Evolutionary conservation across 2,329 filamentous ascomycete genomes (phyloP).

Genomic region (Aspergillus tamarii): DNA sequence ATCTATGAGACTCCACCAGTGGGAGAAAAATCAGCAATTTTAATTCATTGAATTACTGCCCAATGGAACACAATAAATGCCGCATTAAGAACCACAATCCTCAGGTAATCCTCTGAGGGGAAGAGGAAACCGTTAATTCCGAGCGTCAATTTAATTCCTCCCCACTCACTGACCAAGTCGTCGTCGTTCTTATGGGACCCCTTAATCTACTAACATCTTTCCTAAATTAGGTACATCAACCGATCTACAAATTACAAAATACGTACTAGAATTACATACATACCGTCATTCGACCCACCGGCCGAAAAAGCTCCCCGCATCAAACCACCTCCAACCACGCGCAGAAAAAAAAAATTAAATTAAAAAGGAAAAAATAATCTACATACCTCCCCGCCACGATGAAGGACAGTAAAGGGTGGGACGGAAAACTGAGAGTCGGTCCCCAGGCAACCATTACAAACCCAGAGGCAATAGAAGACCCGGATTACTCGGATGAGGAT

Average conservation of each 20-base stretch:
- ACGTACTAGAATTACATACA: conserved; percentile 1
- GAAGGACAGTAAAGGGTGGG: conserved; percentile 51
- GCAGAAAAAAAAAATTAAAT: not conserved
- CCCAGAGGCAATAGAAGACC: conserved; percentile 79
- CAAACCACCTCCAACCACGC: conserved; percentile 12
- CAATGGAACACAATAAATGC: not conserved
- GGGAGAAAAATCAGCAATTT: not conserved
- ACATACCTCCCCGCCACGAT: conserved; percentile 23
- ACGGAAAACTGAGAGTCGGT: conserved; percentile 60
- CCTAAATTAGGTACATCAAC: not conserved
- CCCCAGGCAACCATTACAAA: conserved; percentile 71
- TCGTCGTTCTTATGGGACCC: not conserved
- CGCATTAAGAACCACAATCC: not conserved
- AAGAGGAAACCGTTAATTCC: not conserved
- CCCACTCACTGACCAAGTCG: not conserved
- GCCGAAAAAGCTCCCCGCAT: conserved; percentile 26
- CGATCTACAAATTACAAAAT: conserved; percentile 2
- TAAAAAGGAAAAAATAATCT: not conserved
- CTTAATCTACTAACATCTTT: not conserved
- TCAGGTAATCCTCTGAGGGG: not conserved
- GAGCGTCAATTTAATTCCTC: not conserved
- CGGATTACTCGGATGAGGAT: conserved; percentile 78
- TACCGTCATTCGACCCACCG: conserved; percentile 6
- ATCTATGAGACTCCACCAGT: not conserved
- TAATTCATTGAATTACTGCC: not conserved